Conservation (phyloP, 192 early-diverging fungal genomes). For the Umbelopsis sp. region DNA sequence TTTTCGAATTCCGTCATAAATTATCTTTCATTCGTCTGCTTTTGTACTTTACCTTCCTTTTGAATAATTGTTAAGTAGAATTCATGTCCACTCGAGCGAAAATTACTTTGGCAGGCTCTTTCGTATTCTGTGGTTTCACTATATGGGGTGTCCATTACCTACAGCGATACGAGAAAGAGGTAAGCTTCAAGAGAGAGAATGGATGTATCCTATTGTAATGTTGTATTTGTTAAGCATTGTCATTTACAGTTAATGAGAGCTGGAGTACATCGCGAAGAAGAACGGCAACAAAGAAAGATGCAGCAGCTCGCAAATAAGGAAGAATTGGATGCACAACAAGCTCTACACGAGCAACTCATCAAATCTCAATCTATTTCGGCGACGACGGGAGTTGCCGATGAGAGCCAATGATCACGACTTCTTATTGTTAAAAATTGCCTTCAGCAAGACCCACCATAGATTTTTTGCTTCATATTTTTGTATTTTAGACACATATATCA, state of each 20-base stretch:
- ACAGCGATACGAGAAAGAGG: constrained; percentile 39
- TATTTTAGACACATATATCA: not conserved
- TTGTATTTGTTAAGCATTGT: not conserved
- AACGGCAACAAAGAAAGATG: constrained; percentile 1
- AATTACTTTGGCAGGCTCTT: constrained; percentile 33
- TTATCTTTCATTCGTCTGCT: too few species aligned
- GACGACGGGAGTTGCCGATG: not conserved
- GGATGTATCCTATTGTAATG: not conserved
- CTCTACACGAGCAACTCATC: constrained; percentile 10
- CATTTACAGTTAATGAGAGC: constrained; percentile 5
- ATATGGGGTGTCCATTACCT: constrained; percentile 40
- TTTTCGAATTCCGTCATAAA: too few species aligned
- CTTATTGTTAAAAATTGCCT: not conserved
- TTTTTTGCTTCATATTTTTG: not conserved
- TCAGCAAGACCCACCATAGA: not conserved
- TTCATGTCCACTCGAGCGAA: constrained; percentile 40
- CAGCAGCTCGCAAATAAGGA: constrained; percentile 8
- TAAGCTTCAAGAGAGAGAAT: constrained; percentile 4
- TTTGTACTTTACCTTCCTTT: too few species aligned
- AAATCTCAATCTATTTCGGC: not conserved
- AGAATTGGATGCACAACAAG: constrained; percentile 11
- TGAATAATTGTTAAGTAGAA: too few species aligned
- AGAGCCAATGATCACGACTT: not conserved
- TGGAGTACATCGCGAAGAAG: not conserved
- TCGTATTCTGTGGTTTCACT: constrained; percentile 34